These are phyloP conservation scores for Ascomycota sp. DNA, from an alignment of 2,329 filamentous ascomycete genomes.

Conservation along the genomic window DNA sequence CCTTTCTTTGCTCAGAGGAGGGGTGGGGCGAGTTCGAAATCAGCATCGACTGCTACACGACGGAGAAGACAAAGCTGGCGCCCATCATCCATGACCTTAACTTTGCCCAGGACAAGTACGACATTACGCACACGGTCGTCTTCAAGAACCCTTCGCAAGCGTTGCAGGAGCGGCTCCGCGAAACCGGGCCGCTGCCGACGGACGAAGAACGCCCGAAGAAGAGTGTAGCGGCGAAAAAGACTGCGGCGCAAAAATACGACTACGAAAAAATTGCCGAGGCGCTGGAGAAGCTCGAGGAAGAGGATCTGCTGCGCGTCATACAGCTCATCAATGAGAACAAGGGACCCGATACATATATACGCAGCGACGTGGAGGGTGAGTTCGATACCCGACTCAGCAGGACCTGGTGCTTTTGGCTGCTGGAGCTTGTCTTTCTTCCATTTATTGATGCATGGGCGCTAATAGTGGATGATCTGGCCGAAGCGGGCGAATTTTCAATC, in stretches of 20 bases:
- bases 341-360: constrained; percentile 79
- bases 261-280: constrained; percentile 95
- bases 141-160: constrained; percentile 88
- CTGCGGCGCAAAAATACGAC: constrained; percentile 55
- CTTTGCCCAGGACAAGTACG: constrained; percentile 65
- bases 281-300: constrained; percentile 72
- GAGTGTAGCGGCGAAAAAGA: constrained; percentile 47
- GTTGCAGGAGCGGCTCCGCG: constrained; percentile 58
- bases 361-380: constrained; percentile 90
- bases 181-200: constrained; percentile 69
- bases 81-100: constrained; percentile 72
- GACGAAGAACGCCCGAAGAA: constrained; percentile 44
- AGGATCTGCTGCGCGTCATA: constrained; percentile 83
- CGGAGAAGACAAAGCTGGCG: constrained; percentile 69
- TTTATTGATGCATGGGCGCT: constrained; percentile 9
- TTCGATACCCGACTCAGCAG: too few relatives aligned
- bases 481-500: constrained; percentile 91
- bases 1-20: constrained; percentile 80
- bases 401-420: not conserved
- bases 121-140: constrained; percentile 56
- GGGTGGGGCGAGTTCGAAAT: constrained; percentile 99
- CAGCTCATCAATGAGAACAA: constrained; percentile 98
- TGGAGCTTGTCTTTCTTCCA: constrained; percentile 8
- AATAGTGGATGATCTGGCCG: constrained; percentile 15
- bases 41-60: constrained; percentile 60